Conservation (phyloP, 768 basidiomycete genomes). For the Terana coerulea region DNA sequence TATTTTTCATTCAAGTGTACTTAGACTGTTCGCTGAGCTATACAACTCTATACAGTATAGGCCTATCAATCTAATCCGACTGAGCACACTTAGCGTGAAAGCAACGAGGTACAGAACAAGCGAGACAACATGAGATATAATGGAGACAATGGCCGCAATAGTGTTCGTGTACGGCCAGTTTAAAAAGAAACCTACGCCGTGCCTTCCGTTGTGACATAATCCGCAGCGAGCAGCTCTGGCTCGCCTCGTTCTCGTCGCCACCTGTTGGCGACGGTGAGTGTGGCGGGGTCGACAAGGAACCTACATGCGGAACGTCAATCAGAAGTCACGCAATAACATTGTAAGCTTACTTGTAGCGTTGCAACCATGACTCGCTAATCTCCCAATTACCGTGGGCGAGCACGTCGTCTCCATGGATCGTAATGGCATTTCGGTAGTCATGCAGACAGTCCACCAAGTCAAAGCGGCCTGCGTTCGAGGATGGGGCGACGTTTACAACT, state of each 20-base stretch:
- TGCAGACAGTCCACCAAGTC: conserved; percentile 77
- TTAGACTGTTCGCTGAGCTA: background rate
- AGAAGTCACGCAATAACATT: background rate
- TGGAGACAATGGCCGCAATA: background rate
- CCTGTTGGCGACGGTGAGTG: conserved; percentile 71
- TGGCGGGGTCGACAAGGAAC: conserved; percentile 72
- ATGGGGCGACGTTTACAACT: background rate
- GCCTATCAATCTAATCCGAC: background rate
- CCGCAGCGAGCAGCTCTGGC: conserved; percentile 55
- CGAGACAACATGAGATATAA: background rate
- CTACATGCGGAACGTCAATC: conserved; percentile 34
- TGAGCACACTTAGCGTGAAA: background rate
- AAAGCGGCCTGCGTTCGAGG: conserved; percentile 55
- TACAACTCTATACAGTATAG: background rate
- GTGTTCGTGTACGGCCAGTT: background rate
- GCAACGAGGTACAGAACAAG: background rate
- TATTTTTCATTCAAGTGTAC: background rate
- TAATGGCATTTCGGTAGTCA: conserved; percentile 64
- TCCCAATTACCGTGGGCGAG: conserved; percentile 92
- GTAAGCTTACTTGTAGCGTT: conserved; percentile 67
- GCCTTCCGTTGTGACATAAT: conserved; percentile 35
- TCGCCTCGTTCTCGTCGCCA: conserved; percentile 88
- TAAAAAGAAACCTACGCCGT: background rate
- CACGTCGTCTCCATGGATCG: conserved; percentile 87
- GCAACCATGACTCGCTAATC: conserved; percentile 76